Conservation (phyloP, 108 stramenopile genomes). For the Skeletonema tropicum region DNA sequence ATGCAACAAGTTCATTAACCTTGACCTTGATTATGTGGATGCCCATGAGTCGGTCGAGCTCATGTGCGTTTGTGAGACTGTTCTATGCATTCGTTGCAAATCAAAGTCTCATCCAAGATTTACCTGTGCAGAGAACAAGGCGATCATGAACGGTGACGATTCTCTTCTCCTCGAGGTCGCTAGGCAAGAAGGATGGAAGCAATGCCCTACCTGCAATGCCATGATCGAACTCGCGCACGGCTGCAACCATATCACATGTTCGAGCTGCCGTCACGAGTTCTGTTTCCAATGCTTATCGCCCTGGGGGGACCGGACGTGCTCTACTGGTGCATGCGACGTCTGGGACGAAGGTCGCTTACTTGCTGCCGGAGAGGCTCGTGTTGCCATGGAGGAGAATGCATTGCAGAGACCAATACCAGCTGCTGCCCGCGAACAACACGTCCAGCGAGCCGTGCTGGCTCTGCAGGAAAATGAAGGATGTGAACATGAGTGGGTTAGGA, state of each 20-base stretch:
- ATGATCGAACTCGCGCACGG: conserved; percentile 58
- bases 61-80: conserved; percentile 42
- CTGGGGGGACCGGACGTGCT: conserved; percentile 42
- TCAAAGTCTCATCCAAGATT: conserved; percentile 43
- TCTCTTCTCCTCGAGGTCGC: conserved; percentile 29
- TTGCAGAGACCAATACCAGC: conserved; percentile 14
- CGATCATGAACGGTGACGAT: conserved; percentile 21
- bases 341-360: conserved; percentile 60
- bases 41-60: conserved; percentile 17
- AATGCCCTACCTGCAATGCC: conserved; percentile 49
- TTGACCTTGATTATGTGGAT: conserved; percentile 55
- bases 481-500: conserved; percentile 47
- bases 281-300: conserved; percentile 53
- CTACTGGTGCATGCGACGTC: conserved; percentile 43
- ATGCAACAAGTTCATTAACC: conserved; percentile 55
- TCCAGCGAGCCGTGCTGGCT: conserved; percentile 26
- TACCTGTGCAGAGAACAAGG: conserved; percentile 44
- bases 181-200: conserved; percentile 56
- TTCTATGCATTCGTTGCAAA: conserved; percentile 52
- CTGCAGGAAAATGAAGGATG: conserved; percentile 54
- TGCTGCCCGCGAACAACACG: conserved; percentile 19
- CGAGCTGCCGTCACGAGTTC: conserved; percentile 53
- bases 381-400: conserved; percentile 46
- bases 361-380: conserved; percentile 58
- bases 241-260: conserved; percentile 66